phyloP scores from a whole-genome alignment of 768 basidiomycete species.

The Nidularia sp. region DNA sequence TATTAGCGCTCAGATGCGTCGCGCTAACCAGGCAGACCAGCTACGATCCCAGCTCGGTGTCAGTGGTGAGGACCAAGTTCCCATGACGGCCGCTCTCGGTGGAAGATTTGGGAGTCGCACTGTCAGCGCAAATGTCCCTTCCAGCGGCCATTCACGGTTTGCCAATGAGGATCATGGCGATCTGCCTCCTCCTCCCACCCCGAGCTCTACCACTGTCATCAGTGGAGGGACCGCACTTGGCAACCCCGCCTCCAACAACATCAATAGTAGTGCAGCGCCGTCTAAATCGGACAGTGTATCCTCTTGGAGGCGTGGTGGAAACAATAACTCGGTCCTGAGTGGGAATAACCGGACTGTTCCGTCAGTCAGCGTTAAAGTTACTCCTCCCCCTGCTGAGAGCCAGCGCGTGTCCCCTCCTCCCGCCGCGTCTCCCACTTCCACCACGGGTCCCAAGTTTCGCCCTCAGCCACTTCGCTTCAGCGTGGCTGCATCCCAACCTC shows the following conservation, averaged over 20 bases:
- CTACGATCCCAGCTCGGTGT: conserved; percentile 55
- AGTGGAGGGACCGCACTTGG: conserved; percentile 74
- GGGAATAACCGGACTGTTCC: conserved; percentile 56
- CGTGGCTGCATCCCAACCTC: conserved; percentile 42
- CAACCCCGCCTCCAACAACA: conserved; percentile 37
- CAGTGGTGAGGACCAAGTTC: conserved; percentile 53
- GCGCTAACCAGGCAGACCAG: conserved; percentile 65
- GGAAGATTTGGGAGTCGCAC: conserved; percentile 73
- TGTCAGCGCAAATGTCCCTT: conserved; percentile 34
- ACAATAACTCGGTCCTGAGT: conserved; percentile 66
- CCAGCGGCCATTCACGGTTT: conserved; percentile 16
- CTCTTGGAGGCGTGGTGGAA: conserved; percentile 79
- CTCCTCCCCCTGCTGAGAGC: conserved; percentile 61
- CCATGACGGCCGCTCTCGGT: conserved; percentile 78
- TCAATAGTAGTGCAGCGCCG: conserved; percentile 28
- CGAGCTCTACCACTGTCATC: conserved; percentile 62
- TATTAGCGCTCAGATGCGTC: conserved; percentile 57
- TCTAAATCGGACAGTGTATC: conserved; percentile 79
- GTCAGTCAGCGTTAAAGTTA: conserved; percentile 67
- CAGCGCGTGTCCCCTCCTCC: conserved; percentile 50
- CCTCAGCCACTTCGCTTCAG: conserved; percentile 69
- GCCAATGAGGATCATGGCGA: conserved; percentile 39
- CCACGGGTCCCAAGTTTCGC: conserved; percentile 38
- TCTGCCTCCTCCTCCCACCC: conserved; percentile 47
- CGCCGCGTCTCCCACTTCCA: conserved; percentile 15